A percentile compares a stretch with the other conserved stretches of the same genome.
Conservation (phyloP, 768 basidiomycete species). For the Boletus sp. region DNA sequence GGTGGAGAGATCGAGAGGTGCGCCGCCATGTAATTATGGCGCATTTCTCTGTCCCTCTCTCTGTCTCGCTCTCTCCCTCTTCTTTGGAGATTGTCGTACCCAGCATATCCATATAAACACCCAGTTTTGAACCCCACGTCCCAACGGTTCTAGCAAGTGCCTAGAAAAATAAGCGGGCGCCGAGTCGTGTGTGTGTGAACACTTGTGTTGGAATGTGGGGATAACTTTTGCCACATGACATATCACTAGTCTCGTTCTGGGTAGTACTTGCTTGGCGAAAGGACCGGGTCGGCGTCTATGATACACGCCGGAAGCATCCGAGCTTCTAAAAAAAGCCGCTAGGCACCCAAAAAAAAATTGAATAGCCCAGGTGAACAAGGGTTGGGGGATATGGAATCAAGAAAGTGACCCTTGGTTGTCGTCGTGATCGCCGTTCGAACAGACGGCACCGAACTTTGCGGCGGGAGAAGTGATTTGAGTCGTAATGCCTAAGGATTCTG, state of each 20-base stretch:
- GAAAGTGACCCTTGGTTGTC: neutral
- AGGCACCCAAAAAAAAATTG: neutral
- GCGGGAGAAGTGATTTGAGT: too few relatives aligned
- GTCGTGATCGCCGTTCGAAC: too few relatives aligned
- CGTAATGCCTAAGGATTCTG: too few relatives aligned
- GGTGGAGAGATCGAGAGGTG: constrained; percentile 45
- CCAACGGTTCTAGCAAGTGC: neutral
- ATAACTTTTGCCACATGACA: too few relatives aligned
- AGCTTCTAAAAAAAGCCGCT: neutral
- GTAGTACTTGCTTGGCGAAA: neutral
- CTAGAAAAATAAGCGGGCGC: neutral
- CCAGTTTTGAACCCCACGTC: neutral
- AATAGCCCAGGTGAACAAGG: neutral
- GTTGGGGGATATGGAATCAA: neutral
- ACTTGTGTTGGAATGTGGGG: neutral
- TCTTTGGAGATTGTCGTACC: neutral
- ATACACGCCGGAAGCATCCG: neutral
- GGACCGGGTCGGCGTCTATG: too few relatives aligned
- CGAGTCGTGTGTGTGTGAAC: neutral
- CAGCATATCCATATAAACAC: neutral
- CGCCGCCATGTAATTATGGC: constrained; percentile 31
- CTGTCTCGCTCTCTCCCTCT: neutral
- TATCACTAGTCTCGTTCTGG: neutral
- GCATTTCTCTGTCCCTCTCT: too few relatives aligned
- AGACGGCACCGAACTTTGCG: too few relatives aligned